Evolutionary conservation across 2,329 filamentous ascomycete genomes (phyloP), one percentile per base, ranked within the genome.

Genomic region (Aspergillus oerlinghausenensis): DNA sequence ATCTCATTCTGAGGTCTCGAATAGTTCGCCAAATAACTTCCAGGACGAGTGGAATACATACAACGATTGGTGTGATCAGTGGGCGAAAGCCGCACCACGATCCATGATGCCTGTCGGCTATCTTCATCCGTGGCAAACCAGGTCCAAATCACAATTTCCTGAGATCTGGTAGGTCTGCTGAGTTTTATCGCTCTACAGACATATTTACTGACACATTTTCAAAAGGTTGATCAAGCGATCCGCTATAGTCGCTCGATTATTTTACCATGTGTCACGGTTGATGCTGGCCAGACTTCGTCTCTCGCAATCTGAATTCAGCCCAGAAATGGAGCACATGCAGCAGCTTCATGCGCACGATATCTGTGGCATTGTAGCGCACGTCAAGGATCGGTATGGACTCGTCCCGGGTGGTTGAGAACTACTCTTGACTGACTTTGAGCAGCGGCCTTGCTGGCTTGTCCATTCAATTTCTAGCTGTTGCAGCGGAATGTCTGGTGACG

Each of bases 101-200:
- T 91, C 89, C 1, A 96, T 97, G 91, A 87, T 89, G 63, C 90
- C 92, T 0, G 85, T 95, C 71, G 89, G 88, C 1, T 92, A 90
- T 69, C 75, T 94, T 1, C 84, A 87, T 55, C 80, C 88, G 1
- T 83, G 84, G 57, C 84, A 89, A 64, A 87, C 86, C 0, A 80
- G 78, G 29, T 82, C 83, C 1, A 87, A 87, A 62, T 95, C 90
- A 2, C 77, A 84, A 1, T 97, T 97, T 66, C 92, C 93, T 0
- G 88, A 94, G 70, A 84, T 96, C 42, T 97, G 92, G 88, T 89
- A 75, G 65, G 84, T 75, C 21, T 51, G 32, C 14, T 56, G 19
- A 51, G 29, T 45, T 55, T 26, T 19, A 28, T 23, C 21, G 38
- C 28, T 42, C 11, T 14, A 25, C 43, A 26, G 14, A 11, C 10